Evolutionary conservation across 805 yeast genomes (phyloP).

Genomic region (Jamesozyma spencerorum): DNA sequence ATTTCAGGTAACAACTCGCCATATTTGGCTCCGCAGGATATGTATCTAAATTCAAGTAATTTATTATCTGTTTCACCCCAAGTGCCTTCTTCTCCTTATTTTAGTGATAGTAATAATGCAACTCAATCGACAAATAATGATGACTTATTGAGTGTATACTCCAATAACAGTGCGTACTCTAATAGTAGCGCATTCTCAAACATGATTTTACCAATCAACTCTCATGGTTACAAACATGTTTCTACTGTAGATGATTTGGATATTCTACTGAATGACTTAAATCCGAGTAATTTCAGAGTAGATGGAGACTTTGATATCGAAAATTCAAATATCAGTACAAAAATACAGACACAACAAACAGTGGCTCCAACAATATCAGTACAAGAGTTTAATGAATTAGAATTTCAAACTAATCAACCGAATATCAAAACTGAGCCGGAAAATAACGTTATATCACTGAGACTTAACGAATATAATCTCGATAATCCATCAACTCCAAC

Average conservation of each 20-base stretch:
- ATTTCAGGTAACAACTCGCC: conserved; percentile 8
- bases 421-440: background rate
- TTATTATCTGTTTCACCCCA: conserved; percentile 19
- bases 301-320: background rate
- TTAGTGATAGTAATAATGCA: background rate
- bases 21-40: conserved; percentile 14
- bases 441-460: background rate
- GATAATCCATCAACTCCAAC: conserved; percentile 5
- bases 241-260: conserved; percentile 20
- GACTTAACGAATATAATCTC: background rate
- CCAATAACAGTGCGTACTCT: conserved; percentile 13
- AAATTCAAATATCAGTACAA: background rate
- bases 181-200: conserved; percentile 13
- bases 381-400: conserved; percentile 17
- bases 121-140: conserved; percentile 21
- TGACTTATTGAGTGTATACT: conserved; percentile 24
- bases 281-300: background rate
- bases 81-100: background rate
- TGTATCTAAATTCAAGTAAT: conserved; percentile 1
- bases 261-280: conserved; percentile 5
- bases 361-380: conserved; percentile 20
- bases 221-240: conserved; percentile 21
- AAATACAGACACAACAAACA: background rate
- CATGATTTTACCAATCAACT: conserved; percentile 17
- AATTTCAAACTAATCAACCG: background rate